Evolutionary conservation across 2,329 filamentous ascomycete genomes (phyloP).

Genomic region (Emmonsiellopsis sp.): DNA sequence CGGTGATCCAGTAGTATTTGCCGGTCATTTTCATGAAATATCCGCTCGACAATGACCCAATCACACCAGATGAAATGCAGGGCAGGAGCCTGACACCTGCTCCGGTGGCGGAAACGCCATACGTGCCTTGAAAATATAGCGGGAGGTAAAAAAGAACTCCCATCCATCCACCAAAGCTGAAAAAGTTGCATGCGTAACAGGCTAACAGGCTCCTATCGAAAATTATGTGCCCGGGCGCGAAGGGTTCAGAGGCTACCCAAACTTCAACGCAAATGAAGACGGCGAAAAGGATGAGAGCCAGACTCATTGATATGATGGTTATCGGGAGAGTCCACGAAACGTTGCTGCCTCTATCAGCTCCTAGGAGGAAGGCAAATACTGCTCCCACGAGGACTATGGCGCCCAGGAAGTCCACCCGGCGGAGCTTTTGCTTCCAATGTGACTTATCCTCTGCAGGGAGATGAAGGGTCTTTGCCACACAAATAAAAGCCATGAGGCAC

Average conservation of each 20-base stretch:
- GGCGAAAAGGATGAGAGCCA: conserved; percentile 51
- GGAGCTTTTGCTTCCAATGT: conserved; percentile 58
- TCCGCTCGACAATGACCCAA: conserved; percentile 56
- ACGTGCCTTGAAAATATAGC: conserved; percentile 66
- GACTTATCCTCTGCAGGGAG: conserved; percentile 50
- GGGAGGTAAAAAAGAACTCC: conserved; percentile 64
- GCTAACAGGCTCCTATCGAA: conserved; percentile 58
- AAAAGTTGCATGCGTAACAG: conserved; percentile 64
- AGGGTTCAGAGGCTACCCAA: conserved; percentile 59
- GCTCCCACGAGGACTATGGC: conserved; percentile 57
- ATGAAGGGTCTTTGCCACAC: conserved; percentile 55
- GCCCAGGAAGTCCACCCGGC: conserved; percentile 64
- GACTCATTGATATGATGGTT: conserved; percentile 49
- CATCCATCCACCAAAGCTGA: conserved; percentile 53
- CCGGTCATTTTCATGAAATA: conserved; percentile 62
- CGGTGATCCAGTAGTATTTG: conserved; percentile 61
- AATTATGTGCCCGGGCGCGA: conserved; percentile 66
- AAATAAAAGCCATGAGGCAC: conserved; percentile 55
- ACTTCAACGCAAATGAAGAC: conserved; percentile 63
- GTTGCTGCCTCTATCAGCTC: conserved; percentile 66
- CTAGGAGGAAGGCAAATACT: conserved; percentile 57
- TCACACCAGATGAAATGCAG: conserved; percentile 52
- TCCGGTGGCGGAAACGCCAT: conserved; percentile 53
- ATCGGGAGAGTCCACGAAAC: conserved; percentile 54
- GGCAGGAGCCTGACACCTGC: conserved; percentile 61